phyloP scores from a whole-genome alignment of 1,284 basidiomycete species.

The Ustilago shanxiensis region DNA sequence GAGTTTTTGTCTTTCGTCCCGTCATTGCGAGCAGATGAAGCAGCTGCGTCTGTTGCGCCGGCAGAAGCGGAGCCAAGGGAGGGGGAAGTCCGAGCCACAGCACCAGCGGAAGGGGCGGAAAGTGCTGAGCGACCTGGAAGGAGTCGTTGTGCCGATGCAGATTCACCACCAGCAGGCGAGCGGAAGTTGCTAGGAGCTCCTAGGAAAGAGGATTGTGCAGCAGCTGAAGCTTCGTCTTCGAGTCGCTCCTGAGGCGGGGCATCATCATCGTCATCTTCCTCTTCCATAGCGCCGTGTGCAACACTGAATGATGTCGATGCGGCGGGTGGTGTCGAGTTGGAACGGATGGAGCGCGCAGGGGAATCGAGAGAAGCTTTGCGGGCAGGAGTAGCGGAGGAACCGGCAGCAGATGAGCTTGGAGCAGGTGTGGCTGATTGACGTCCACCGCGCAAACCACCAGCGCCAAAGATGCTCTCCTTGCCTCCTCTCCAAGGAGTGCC shows the following conservation, averaged over 20 bases:
- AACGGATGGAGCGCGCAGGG: slow-evolving; percentile 33
- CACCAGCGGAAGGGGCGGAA: slow-evolving; percentile 13
- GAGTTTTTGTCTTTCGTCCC: slow-evolving; percentile 23
- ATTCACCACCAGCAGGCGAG: slow-evolving; percentile 7
- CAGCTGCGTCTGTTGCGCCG: slow-evolving; percentile 3
- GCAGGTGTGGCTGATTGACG: slow-evolving; percentile 44
- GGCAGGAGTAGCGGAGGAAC: slow-evolving; percentile 27
- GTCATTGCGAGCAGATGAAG: slow-evolving; percentile 4
- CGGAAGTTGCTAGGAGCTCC: slow-evolving; percentile 19
- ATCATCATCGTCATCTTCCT: slow-evolving; percentile 53
- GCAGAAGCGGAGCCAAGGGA: slow-evolving; percentile 13
- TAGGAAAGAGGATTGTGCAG: slow-evolving; percentile 24
- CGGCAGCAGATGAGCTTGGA: slow-evolving; percentile 15
- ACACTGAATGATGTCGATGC: slow-evolving; percentile 30
- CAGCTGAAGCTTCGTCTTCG: slow-evolving; percentile 41
- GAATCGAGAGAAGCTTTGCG: slow-evolving; percentile 42
- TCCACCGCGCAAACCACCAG: slow-evolving; percentile 57
- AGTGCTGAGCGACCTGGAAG: slow-evolving; percentile 20
- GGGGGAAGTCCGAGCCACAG: slow-evolving; percentile 24
- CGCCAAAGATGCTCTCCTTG: slow-evolving; percentile 63
- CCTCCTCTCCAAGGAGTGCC: slow-evolving; percentile 42
- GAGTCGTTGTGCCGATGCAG: slow-evolving; percentile 14
- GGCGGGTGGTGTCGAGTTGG: slow-evolving; percentile 42
- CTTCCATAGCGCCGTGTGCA: slow-evolving; percentile 33
- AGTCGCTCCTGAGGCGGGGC: slow-evolving; percentile 51